These are phyloP conservation scores for Chlorella sorokiniana DNA, from an alignment of 139 green algal species.

Conservation along the genomic window DNA sequence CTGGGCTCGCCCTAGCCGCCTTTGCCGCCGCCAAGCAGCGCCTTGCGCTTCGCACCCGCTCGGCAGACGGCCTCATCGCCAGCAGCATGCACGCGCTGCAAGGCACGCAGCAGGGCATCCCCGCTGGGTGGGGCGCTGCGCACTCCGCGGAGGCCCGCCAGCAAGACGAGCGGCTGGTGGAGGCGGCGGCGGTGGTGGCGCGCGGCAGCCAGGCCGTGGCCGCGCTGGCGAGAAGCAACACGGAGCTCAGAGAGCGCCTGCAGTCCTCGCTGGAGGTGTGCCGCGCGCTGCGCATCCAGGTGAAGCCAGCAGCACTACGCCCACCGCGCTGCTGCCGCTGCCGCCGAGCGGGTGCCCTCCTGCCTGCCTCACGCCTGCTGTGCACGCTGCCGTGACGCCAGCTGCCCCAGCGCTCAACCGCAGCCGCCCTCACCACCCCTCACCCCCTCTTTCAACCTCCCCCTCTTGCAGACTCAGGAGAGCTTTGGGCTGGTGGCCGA, in stretches of 20 bases:
- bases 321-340: neutral
- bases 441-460: neutral
- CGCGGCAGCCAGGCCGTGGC: neutral
- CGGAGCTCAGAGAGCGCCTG: neutral
- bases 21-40: constrained; percentile 2
- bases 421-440: neutral
- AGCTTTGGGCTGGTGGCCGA: neutral
- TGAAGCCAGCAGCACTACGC: neutral
- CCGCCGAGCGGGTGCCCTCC: neutral
- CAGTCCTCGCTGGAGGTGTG: neutral
- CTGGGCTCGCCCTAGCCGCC: neutral
- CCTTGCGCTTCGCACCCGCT: neutral
- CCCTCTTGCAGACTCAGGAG: neutral
- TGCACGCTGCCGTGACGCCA: neutral
- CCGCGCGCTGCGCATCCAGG: constrained; percentile 10
- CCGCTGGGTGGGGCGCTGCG: neutral
- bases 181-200: neutral
- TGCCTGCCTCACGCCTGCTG: neutral
- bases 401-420: no score
- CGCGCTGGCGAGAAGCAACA: neutral
- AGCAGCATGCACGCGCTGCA: neutral
- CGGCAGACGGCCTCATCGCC: neutral
- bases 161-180: neutral
- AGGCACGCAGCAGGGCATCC: neutral
- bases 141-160: neutral